phyloP scores from a whole-genome alignment of 371 early-diverging fungal genomes.

The Mortierella polycephala region DNA sequence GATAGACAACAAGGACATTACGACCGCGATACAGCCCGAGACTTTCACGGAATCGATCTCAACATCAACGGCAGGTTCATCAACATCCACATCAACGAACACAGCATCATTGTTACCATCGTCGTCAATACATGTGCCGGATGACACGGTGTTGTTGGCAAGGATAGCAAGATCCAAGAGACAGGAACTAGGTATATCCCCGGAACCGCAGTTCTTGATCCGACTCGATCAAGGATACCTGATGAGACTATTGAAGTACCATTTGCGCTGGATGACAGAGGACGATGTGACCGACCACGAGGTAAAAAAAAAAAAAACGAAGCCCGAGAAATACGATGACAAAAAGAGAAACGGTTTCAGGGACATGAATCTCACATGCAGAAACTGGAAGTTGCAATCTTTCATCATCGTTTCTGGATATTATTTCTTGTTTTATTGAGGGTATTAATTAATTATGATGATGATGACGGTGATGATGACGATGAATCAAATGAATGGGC shows the following conservation, averaged over 20 bases:
- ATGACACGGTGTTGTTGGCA: neutral
- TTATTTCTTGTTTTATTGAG: neutral
- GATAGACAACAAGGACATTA: no score
- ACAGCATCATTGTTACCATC: neutral
- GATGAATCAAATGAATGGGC: neutral
- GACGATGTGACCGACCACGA: conserved; percentile 36
- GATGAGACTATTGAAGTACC: conserved; percentile 39
- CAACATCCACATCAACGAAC: neutral
- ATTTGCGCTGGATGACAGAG: conserved; percentile 37
- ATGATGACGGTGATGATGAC: neutral
- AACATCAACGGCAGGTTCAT: no score
- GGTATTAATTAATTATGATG: neutral
- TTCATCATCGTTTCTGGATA: no score
- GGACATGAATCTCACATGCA: no score
- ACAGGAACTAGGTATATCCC: conserved; percentile 18
- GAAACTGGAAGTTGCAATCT: no score
- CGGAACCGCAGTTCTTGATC: conserved; percentile 29
- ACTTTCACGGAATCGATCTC: no score
- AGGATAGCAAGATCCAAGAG: neutral
- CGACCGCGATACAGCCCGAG: no score
- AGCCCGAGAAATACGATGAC: no score
- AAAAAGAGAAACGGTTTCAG: neutral
- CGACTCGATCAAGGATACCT: conserved; percentile 42
- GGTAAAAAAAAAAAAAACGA: conserved; percentile 13
- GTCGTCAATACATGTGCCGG: neutral